Evolutionary conservation across 1,139 yeast species (phyloP), one percentile per base, ranked within the genome.

Genomic region (Debaryomyces sp.): DNA sequence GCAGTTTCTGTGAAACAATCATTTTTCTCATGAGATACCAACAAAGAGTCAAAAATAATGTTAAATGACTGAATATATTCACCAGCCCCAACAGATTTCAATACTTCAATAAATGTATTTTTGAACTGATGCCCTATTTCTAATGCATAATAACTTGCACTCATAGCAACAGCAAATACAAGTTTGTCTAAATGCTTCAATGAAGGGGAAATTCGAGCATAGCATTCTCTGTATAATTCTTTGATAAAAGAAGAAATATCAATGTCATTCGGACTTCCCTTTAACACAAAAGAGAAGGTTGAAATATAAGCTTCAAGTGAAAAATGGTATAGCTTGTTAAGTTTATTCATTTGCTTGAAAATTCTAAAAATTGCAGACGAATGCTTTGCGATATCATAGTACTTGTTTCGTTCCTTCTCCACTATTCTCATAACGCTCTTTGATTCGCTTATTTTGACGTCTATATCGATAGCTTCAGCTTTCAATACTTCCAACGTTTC

Each of bases 401-500:
- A 89, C 24, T 70, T 64, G 5, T 64, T 63, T 57, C 84, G 68
- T 12, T 78, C 68, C 12, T 66, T 64, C 10, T 81, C 84, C 12
- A 89, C 81, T 2, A 78, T 73, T 2, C 60, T 62, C 76, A 87
- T 78, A 5, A 88, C 80, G 4, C 64, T 63, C 3, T 73, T 73
- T 0, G 91, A 79, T 49, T 84, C 85, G 4, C 57, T 58, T 49
- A 87, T 75, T 59, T 86, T 85, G 4, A 53, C 52, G 45, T 80
- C 80, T 15, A 89, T 76, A 10, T 78, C 78, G 1, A 58, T 60
- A 0, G 96, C 75, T 54, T 90, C 94, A 1, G 62, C 56, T 60
- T 92, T 92, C 46, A 92, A 68, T 1, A 61, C 64, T 58, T 88
- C 95, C 46, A 92, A 70, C 1, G 87, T 81, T 6, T 74, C 70